These are phyloP conservation scores for Platanthera guangdongensis DNA, from an alignment of 106 monocot genomes.

Conservation along the genomic window DNA sequence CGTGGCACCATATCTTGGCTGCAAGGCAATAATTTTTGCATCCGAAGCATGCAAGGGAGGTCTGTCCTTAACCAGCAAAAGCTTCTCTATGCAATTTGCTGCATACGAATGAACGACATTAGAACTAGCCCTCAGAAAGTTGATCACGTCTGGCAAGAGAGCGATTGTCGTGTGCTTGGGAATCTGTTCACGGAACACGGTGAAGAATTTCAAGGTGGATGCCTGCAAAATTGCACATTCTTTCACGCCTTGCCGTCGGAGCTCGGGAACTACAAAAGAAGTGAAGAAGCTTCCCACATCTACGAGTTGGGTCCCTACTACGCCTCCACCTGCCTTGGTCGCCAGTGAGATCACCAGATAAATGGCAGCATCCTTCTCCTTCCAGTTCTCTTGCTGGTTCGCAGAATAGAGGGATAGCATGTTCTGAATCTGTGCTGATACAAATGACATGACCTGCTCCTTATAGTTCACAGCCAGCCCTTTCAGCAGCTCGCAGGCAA, in stretches of 20 bases:
- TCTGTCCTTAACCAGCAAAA: constrained; percentile 68
- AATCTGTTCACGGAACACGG: constrained; percentile 65
- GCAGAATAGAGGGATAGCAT: constrained; percentile 56
- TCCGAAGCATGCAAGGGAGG: constrained; percentile 20
- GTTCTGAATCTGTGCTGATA: constrained; percentile 56
- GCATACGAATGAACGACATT: constrained; percentile 99
- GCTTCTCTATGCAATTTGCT: constrained; percentile 91
- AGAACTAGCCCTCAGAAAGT: constrained; percentile 56
- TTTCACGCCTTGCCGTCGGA: constrained; percentile 55
- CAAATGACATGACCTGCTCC: constrained; percentile 68
- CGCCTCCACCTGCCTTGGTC: constrained; percentile 37
- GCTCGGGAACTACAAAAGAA: constrained; percentile 71
- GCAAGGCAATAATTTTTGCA: constrained; percentile 5
- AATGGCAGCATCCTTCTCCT: constrained; percentile 86
- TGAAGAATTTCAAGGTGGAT: constrained; percentile 80
- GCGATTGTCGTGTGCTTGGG: constrained; percentile 50
- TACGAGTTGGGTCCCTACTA: constrained; percentile 33
- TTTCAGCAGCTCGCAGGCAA: constrained; percentile 81
- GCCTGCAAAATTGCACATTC: constrained; percentile 70
- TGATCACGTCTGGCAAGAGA: constrained; percentile 54
- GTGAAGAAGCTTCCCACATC: constrained; percentile 80
- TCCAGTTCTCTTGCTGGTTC: constrained; percentile 79
- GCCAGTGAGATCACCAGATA: constrained; percentile 76
- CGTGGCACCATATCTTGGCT: constrained; percentile 34
- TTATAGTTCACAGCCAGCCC: constrained; percentile 72